Base-by-base conservation (phyloP, 192 early-diverging fungal genomes). In the Gaertneriomyces sp. region DNA sequence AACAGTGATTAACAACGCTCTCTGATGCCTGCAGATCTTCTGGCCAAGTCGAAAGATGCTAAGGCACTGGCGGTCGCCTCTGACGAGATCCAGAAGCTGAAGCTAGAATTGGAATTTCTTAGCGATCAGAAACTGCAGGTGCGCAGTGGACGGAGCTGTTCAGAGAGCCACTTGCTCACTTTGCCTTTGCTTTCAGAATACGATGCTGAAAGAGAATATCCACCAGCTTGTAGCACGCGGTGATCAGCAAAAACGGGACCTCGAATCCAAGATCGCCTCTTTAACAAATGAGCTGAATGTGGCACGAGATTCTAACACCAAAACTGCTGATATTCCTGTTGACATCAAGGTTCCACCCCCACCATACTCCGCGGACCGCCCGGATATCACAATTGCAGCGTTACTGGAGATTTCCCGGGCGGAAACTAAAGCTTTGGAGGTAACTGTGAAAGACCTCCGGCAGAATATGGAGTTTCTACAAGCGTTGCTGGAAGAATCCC, bases 161-260 rank as follows among this genome's bases (percentile, higher is more conserved):
- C n/a, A 50, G 17, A 11, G 45, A 61, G 49, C 33, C 11, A 9
- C 6, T 14, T 40, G 20, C 33, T 17, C 7, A 11, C 16, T 8
- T 12, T 10, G 54, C 2, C 14, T 14, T 14, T 16, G 19, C 53
- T 11, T 12, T 3, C 68, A 81, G 72, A 79, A 81, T 47, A 53
- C 51, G 6, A 61, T 72, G 8, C 63, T 81, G 45, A 76, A 76
- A 63, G 79, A 81, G 20, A 76, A 81, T 53, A 81, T 81, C 44
- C 79, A 79, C 56, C 65, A 69, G 42, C 25, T 81, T 0, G 77
- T 71, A 11, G 52, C 61, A 5, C 16, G 45, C 19, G 53, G 47
- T 45, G 78, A 79, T 43, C 38, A 46, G 44, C 65, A 76, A 47
- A 46, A 69, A 12, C 45, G 59, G 14, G 6, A 60, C 33, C 55